Evolutionary conservation across 2,329 filamentous ascomycete genomes (phyloP).

Genomic region (Pseudocercospora cruenta): DNA sequence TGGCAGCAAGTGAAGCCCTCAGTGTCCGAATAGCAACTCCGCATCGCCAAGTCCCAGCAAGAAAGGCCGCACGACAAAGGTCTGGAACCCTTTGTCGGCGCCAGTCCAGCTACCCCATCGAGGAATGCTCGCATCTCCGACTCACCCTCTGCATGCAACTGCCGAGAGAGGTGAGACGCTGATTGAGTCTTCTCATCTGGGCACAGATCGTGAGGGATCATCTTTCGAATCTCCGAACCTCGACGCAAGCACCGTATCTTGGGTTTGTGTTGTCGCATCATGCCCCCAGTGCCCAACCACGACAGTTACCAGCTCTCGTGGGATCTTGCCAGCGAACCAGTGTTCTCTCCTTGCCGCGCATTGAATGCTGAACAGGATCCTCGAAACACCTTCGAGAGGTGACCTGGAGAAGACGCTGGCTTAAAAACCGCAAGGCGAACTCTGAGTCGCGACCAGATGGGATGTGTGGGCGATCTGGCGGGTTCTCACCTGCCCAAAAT

Average conservation of each 20-base stretch:
- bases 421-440: not conserved
- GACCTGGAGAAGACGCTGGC: not conserved
- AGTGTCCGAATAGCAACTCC: too few species aligned
- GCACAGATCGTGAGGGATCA: not conserved
- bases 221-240: not conserved
- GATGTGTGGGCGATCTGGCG: too few species aligned
- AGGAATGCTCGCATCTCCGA: too few species aligned
- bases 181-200: constrained; percentile 26
- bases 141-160: too few species aligned
- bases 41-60: too few species aligned
- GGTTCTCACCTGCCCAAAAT: too few species aligned
- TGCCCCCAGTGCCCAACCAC: not conserved
- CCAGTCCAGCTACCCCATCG: too few species aligned
- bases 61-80: too few species aligned
- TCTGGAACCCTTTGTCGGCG: too few species aligned
- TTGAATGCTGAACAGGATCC: not conserved
- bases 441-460: not conserved
- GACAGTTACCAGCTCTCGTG: not conserved
- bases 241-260: not conserved
- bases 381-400: not conserved
- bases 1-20: too few species aligned
- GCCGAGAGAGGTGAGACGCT: not conserved
- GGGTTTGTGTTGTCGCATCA: not conserved
- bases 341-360: not conserved
- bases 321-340: not conserved